Percentiles rank a stretch among this genome's conserved stretches.
These are phyloP conservation scores for Colletotrichum orchidophilum DNA, from an alignment of 2,329 filamentous ascomycete species.

Conservation along the genomic window DNA sequence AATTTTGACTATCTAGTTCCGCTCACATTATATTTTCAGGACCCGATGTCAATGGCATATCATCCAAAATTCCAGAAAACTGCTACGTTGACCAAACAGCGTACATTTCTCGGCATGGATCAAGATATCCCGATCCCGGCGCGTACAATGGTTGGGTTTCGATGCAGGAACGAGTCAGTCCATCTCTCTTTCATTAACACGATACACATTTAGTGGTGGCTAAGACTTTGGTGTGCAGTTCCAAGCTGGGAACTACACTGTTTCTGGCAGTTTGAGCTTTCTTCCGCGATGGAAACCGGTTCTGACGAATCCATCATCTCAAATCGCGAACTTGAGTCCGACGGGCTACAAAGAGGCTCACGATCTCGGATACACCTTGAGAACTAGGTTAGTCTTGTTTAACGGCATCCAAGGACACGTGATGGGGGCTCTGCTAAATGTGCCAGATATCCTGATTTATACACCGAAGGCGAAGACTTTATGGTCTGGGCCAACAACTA, in stretches of 20 bases:
- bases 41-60: conserved; percentile 65
- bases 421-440: background rate
- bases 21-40: conserved; percentile 44
- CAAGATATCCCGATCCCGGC: conserved; percentile 68
- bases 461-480: conserved; percentile 59
- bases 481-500: conserved; percentile 74
- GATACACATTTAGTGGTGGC: background rate
- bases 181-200: background rate
- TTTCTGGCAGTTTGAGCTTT: conserved; percentile 63
- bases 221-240: conserved; percentile 49
- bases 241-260: conserved; percentile 61
- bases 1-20: background rate
- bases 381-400: conserved; percentile 48
- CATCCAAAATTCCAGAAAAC: conserved; percentile 60
- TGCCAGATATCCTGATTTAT: conserved; percentile 57
- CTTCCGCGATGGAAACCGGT: conserved; percentile 67
- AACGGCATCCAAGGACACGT: background rate
- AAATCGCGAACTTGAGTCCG: conserved; percentile 67
- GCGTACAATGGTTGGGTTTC: conserved; percentile 67
- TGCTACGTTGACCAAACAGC: conserved; percentile 70
- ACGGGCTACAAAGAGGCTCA: conserved; percentile 71
- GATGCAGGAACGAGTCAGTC: conserved; percentile 52
- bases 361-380: conserved; percentile 63
- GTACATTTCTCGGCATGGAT: conserved; percentile 69
- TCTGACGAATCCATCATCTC: conserved; percentile 60